Evolutionary conservation across 2,329 filamentous ascomycete species (phyloP), one percentile per base, ranked within the genome.

Genomic region (Pseudonectria buxi): DNA sequence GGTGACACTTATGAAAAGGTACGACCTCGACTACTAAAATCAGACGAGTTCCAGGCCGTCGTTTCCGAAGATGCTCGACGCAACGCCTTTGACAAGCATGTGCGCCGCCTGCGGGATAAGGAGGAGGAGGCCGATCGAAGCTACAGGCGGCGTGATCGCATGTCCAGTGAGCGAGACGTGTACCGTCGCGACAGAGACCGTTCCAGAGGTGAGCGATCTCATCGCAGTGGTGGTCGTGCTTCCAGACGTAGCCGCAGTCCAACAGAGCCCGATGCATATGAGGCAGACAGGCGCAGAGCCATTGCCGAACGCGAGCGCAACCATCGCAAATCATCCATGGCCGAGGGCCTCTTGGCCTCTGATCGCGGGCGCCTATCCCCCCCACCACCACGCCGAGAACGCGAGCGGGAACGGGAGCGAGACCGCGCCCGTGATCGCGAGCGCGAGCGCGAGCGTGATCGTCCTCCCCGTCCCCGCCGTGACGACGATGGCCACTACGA

Each of bases 271-370:
- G 89, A 98, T 64, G 78, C 86, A 14, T 98, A 98, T 61, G 92
- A 96, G 63, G 92, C 89, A 41, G 92, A 98, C 58, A 81, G 92
- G 47, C 83, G 88, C 53, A 92, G 90, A 61, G 90, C 90, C 28
- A 89, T 92, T 56, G 88, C 89, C 39, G 89, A 95, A 57, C 83
- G 94, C 31, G 94, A 96, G 65, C 83, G 89, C 47, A 89, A 94
- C 51, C 94, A 95, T 64, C 81, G 86, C 59, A 94, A 92, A 65
- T 71, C 78, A 29, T 79, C 74, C 56, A 78, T 78, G 64, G 84
- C 82, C 46, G 77, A 81, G 51, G 76, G 68, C 46, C 62, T 78
- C 14, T 58, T 81, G 35, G 71, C 72, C 34, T 57, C 53, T 28
- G 74, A 77, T 43, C 71, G 70, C 43, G 67, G 65, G 45, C 59